These are phyloP conservation scores for Anthostomella pinea DNA, from an alignment of 2,329 filamentous ascomycete species.

Conservation along the genomic window DNA sequence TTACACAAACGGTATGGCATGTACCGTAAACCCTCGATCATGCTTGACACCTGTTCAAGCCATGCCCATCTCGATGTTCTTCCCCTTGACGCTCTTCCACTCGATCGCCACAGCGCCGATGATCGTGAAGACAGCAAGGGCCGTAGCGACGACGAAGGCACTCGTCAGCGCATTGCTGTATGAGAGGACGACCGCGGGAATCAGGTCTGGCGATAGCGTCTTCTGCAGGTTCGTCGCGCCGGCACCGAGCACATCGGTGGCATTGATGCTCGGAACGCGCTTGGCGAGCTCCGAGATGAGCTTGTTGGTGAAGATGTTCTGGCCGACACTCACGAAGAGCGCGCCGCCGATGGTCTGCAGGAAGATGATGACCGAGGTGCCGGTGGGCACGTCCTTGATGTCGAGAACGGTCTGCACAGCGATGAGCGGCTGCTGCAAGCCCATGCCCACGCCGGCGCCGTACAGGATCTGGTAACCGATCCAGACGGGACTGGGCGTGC, in stretches of 20 bases:
- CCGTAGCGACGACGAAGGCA: conserved; percentile 43
- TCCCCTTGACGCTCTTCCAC: conserved; percentile 57
- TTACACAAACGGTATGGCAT: too few relatives aligned
- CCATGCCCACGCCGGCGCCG: conserved; percentile 39
- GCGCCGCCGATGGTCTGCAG: conserved; percentile 41
- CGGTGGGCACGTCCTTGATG: conserved; percentile 27
- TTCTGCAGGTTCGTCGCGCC: conserved; percentile 39
- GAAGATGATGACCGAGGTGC: conserved; percentile 37
- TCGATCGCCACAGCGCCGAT: conserved; percentile 44
- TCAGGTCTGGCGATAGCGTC: conserved; percentile 26
- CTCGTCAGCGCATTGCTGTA: conserved; percentile 45
- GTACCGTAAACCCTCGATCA: too few relatives aligned
- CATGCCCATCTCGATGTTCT: conserved; percentile 36
- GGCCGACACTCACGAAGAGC: conserved; percentile 50
- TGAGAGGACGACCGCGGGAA: conserved; percentile 36
- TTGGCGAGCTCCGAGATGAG: conserved; percentile 38
- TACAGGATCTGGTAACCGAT: conserved; percentile 42
- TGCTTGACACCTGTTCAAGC: too few relatives aligned
- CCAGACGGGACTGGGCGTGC: conserved; percentile 34
- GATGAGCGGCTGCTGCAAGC: conserved; percentile 41
- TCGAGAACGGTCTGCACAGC: conserved; percentile 39
- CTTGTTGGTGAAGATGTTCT: conserved; percentile 50
- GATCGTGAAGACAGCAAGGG: conserved; percentile 42
- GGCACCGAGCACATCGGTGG: conserved; percentile 28
- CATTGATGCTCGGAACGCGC: conserved; percentile 35